Percentiles rank a stretch among this genome's conserved stretches.
Conservation (phyloP, 352 stramenopile species). For the Hyaloperonospora brassicae region DNA sequence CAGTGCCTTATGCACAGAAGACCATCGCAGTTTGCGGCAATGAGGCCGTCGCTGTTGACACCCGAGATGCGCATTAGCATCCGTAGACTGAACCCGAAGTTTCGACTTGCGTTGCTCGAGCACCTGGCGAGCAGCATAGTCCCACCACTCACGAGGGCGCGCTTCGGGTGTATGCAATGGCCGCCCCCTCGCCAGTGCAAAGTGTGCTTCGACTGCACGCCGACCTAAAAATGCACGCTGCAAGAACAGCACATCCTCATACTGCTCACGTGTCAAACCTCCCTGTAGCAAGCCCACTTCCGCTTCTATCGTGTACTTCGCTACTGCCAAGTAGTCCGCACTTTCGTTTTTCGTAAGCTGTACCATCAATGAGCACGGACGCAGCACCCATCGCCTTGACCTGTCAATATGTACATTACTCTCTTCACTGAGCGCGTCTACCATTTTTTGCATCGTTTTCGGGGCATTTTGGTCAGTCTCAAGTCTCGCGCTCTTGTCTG, state of each 20-base stretch:
- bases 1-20: constrained; percentile 41
- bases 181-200: constrained; percentile 45
- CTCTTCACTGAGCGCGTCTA: constrained; percentile 24
- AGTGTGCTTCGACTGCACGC: constrained; percentile 55
- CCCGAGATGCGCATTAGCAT: background rate
- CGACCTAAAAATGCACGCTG: constrained; percentile 55
- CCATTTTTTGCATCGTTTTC: constrained; percentile 43
- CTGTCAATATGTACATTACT: constrained; percentile 2
- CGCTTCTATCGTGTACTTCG: constrained; percentile 61
- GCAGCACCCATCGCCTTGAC: constrained; percentile 38
- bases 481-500: constrained; percentile 22
- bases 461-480: constrained; percentile 33
- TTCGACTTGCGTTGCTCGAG: constrained; percentile 31
- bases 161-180: constrained; percentile 40
- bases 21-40: constrained; percentile 44
- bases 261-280: constrained; percentile 63
- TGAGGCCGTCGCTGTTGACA: constrained; percentile 12
- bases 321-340: constrained; percentile 46
- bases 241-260: constrained; percentile 74
- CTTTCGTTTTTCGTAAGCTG: constrained; percentile 80
- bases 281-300: constrained; percentile 41
- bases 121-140: constrained; percentile 51
- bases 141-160: constrained; percentile 63
- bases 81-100: constrained; percentile 9
- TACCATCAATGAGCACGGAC: constrained; percentile 42